phyloP scores from a whole-genome alignment of 2,329 filamentous ascomycete genomes.

The Shiraia sp. region DNA sequence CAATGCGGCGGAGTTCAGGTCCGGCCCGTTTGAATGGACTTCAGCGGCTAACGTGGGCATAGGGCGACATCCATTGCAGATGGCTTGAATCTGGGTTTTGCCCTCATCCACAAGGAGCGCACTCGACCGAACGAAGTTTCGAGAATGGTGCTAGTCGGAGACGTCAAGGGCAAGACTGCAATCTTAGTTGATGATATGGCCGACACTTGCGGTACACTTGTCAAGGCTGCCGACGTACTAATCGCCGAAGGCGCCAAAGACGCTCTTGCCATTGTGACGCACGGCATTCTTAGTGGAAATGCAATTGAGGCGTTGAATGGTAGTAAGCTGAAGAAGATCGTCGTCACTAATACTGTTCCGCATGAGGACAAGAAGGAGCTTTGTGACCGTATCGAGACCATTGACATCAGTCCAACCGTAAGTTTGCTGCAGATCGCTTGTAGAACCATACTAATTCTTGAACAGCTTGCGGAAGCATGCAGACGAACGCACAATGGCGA shows the following conservation, averaged over 20 bases:
- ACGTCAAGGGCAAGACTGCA: conserved; percentile 86
- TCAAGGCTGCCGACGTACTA: conserved; percentile 87
- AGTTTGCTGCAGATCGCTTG: conserved; percentile 24
- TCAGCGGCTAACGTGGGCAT: conserved; percentile 16
- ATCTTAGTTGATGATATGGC: conserved; percentile 99
- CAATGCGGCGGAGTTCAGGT: conserved; percentile 1
- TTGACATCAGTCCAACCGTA: conserved; percentile 83
- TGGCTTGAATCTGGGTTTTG: conserved; percentile 85
- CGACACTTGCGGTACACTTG: conserved; percentile 86
- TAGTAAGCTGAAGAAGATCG: conserved; percentile 74
- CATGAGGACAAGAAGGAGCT: conserved; percentile 77
- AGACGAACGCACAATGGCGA: conserved; percentile 73
- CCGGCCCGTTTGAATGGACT: conserved; percentile 1
- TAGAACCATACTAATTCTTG: conserved; percentile 14
- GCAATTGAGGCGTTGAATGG: conserved; percentile 85
- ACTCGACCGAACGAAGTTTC: conserved; percentile 89
- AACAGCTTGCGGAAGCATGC: conserved; percentile 68
- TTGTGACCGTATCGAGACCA: conserved; percentile 82
- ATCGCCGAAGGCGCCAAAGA: conserved; percentile 78
- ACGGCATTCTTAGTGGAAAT: conserved; percentile 86
- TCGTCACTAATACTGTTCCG: conserved; percentile 89
- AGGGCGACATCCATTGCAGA: conserved; percentile 91
- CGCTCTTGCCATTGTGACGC: conserved; percentile 93
- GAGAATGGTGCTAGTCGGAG: conserved; percentile 94
- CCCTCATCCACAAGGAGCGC: conserved; percentile 95